A percentile compares a stretch with the other conserved stretches of the same genome.
Conservation (phyloP, 2,329 filamentous ascomycete species). For the Aspergillus brunneoviolaceus region DNA sequence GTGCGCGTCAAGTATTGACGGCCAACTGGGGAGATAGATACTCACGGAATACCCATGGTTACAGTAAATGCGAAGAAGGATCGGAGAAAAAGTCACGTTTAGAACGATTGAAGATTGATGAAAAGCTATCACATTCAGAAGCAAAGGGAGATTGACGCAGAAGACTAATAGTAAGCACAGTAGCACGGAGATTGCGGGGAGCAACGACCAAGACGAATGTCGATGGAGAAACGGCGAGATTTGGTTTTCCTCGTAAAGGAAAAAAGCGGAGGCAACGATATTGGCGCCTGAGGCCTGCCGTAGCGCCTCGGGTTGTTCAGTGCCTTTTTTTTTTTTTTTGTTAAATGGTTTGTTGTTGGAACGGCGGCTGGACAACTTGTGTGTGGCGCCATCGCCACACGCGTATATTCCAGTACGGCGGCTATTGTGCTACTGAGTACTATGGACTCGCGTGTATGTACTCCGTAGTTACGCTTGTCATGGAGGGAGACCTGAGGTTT, state of each 20-base stretch:
- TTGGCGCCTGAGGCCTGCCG: conserved; percentile 22
- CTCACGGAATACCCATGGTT: conserved; percentile 46
- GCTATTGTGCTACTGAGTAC: neutral
- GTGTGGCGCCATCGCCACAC: conserved; percentile 1
- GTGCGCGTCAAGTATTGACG: conserved; percentile 16
- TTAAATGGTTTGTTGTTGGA: too few species aligned
- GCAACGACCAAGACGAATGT: conserved; percentile 17
- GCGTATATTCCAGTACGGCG: conserved; percentile 18
- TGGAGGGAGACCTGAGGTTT: neutral
- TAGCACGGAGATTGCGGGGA: conserved; percentile 17
- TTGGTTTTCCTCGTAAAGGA: conserved; percentile 25
- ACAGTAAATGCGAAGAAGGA: conserved; percentile 5
- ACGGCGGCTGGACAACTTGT: neutral
- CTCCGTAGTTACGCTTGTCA: too few species aligned
- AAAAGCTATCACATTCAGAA: conserved; percentile 5
- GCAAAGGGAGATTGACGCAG: conserved; percentile 14
- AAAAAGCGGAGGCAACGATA: conserved; percentile 23
- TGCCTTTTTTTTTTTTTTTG: neutral
- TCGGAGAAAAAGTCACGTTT: conserved; percentile 11
- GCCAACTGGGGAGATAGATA: conserved; percentile 1
- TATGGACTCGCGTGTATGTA: neutral
- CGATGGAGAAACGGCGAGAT: conserved; percentile 28
- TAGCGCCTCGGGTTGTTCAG: neutral
- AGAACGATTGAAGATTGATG: conserved; percentile 4
- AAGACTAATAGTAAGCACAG: conserved; percentile 13